These are phyloP conservation scores for Prunella vulgaris DNA, from an alignment of 257 asterid species.

Conservation along the genomic window DNA sequence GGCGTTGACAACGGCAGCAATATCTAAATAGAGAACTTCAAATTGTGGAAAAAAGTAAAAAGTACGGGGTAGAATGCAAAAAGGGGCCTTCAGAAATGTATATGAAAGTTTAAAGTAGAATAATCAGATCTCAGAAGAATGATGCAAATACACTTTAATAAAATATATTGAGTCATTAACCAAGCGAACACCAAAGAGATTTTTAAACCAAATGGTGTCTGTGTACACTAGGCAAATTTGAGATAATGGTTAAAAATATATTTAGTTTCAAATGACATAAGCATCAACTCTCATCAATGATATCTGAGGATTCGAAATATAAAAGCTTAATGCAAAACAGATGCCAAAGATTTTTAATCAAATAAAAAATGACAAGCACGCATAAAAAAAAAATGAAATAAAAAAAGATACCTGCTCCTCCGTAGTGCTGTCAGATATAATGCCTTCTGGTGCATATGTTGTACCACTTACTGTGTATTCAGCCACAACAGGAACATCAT, in stretches of 20 bases:
- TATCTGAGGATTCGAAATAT: neutral
- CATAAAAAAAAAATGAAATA: neutral
- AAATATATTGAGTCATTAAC: constrained; percentile 9
- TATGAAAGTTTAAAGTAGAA: constrained; percentile 6
- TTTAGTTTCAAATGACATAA: neutral
- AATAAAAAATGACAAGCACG: neutral
- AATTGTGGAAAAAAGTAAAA: neutral
- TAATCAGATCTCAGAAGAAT: constrained; percentile 2
- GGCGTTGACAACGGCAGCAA: constrained; percentile 1
- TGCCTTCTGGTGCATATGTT: constrained; percentile 97
- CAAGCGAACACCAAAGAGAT: neutral
- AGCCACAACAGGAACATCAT: constrained; percentile 55
- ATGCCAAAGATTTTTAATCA: neutral
- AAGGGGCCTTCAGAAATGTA: neutral
- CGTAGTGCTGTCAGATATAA: constrained; percentile 50
- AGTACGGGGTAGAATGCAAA: neutral
- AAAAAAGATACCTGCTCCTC: constrained; percentile 54
- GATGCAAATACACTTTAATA: neutral
- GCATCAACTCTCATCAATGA: neutral
- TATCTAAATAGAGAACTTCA: neutral
- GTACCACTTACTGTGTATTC: constrained; percentile 87
- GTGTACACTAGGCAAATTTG: neutral
- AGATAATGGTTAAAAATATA: neutral
- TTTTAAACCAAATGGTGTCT: neutral
- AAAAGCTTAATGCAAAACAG: constrained; percentile 1